Base-by-base conservation (phyloP, 495 filamentous ascomycete genomes). In the Entonaema liquescens region DNA sequence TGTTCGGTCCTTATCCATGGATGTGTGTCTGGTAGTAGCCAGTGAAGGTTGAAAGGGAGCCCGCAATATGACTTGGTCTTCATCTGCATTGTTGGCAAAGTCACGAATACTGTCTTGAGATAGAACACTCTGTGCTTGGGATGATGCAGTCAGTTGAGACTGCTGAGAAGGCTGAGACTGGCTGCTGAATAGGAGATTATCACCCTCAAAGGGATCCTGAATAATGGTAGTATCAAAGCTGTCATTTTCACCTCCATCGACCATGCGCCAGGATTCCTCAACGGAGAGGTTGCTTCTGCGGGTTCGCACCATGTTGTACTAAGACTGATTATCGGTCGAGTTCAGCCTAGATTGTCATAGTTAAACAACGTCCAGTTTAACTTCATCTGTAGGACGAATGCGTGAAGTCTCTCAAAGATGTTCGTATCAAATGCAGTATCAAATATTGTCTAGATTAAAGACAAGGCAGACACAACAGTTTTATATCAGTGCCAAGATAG, bases 231-330 rank as follows among this genome's bases (percentile, higher is more conserved):
- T 83, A 59, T 85, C 83, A 71, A 85, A 83, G 62, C 81, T 83
- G 62, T 85, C 83, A 64, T 85, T 83, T 54, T 83, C 82, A 58
- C 81, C 79, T 52, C 77, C 80, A 57, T 85, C 82, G 19, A 85
- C 82, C 77, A 85, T 77, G 67, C 83, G 83, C 83, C 83, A 85
- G 4, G 83, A 84, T 62, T 79, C 77, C 65, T 80, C 80, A 21
- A 82, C 77, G 15, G 77, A 74, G 23, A 79, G 42, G 17, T 68
- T 59, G 5, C 59, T 55, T 29, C 21, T 53, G 31, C 62, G 57
- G n/a, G 62, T 74, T 56, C 59, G 71, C 12, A 29, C 62, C 71
- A 74, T 74, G 42, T 26, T 70, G 4, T 40, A 53, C 19, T 9
- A 25, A 66, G 47, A 40, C 11, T 62, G 5, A 1, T 28, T 65